phyloP scores from a whole-genome alignment of 768 basidiomycete genomes.

The Kwoniella europaea region DNA sequence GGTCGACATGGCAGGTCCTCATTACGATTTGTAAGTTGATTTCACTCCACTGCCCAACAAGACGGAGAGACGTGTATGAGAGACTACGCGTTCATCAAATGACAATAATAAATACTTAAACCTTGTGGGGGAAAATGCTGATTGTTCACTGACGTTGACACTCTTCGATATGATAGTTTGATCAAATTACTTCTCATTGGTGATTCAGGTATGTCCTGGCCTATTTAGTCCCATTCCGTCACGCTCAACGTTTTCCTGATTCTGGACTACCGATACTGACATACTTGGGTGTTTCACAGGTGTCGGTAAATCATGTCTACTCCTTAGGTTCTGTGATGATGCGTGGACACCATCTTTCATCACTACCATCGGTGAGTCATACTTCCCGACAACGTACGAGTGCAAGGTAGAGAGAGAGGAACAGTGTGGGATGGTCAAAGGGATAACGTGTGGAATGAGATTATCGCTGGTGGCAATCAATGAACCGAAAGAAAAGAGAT shows the following conservation, averaged over 20 bases:
- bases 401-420: too few species aligned
- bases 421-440: too few species aligned
- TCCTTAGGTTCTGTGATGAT: conserved; percentile 86
- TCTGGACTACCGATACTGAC: not conserved
- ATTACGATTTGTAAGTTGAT: conserved; percentile 92
- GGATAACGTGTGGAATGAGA: not conserved
- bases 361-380: conserved; percentile 81
- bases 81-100: conserved; percentile 15
- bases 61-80: conserved; percentile 1
- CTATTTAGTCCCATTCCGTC: too few species aligned
- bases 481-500: not conserved
- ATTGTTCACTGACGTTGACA: not conserved
- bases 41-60: conserved; percentile 30
- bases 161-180: conserved; percentile 23
- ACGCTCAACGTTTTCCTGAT: too few species aligned
- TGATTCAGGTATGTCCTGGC: conserved; percentile 73
- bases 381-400: too few species aligned
- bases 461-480: not conserved
- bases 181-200: conserved; percentile 88
- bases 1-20: conserved; percentile 63
- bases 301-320: conserved; percentile 85
- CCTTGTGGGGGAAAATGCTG: conserved; percentile 2
- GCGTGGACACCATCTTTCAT: conserved; percentile 99
- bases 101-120: not conserved
- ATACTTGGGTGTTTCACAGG: conserved; percentile 61